Evolutionary conservation across 345 rosid genomes (phyloP), one percentile per base, ranked within the genome.

Genomic region (Aethionema arabicum): DNA sequence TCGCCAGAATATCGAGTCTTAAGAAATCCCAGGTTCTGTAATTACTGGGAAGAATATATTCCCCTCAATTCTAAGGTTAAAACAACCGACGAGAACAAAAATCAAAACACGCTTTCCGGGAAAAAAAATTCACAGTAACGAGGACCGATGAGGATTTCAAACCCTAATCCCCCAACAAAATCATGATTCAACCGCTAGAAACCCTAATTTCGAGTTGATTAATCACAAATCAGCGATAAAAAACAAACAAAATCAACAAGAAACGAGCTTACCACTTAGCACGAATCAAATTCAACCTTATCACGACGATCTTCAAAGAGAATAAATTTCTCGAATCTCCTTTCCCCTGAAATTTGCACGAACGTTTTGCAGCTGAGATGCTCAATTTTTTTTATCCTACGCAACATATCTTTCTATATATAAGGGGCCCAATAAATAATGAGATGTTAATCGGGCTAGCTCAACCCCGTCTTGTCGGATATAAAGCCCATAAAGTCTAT

Each of bases 161-260:
- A 3, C 16, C 7, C 35, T 16, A 2, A 36, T 13, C n/a, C 5
- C 27, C 5, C 27, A 7, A 7, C 8, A 4, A 4, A 51, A 51
- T 38, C 50, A 11, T 51, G 32, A 63, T 31, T 39, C 41, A 7
- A 62, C 5, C 7, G 50, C 16, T 40, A 0, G 56, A 50, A 63
- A 63, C 67, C 67, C 67, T 63, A 63, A 63, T 49, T 51, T 30
- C 2, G 9, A 38, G 30, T 27, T 46, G 27, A 11, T 15, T 8
- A 47, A 12, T 30, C 7, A 11, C 12, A 36, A 62, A 50, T 50
- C 49, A 42, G 8, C 3, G 30, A 38, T 48, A 6, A 39, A 7
- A 14, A 38, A 37, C 56, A 14, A 15, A 29, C 0, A 4, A 11
- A 40, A 40, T 50, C 40, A 3, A 0, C 27, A 21, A 43, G 15